Conservation (phyloP, 2,329 filamentous ascomycete genomes). For the Thielaviopsis ethacetica region DNA sequence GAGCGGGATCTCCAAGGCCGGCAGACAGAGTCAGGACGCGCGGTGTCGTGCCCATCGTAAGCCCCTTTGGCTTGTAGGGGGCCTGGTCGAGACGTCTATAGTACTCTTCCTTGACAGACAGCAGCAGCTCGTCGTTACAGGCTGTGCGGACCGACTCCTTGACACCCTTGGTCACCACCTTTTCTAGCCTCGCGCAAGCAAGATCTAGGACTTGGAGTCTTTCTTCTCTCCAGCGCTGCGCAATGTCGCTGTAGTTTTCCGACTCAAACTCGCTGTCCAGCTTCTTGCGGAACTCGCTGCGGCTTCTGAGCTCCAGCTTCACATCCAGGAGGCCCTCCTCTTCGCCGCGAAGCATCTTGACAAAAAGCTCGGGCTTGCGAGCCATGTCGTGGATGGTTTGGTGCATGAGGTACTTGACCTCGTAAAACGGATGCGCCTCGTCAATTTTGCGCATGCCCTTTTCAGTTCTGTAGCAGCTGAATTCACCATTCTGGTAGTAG, state of each 20-base stretch:
- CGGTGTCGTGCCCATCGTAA: conserved; percentile 74
- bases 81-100: conserved; percentile 84
- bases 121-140: conserved; percentile 85
- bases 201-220: conserved; percentile 70
- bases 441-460: conserved; percentile 90
- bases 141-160: conserved; percentile 89
- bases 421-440: conserved; percentile 89
- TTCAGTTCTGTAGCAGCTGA: conserved; percentile 81
- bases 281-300: conserved; percentile 57
- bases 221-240: conserved; percentile 86
- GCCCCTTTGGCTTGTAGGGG: conserved; percentile 86
- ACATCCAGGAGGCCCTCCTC: conserved; percentile 86
- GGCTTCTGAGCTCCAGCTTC: conserved; percentile 58
- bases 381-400: conserved; percentile 73
- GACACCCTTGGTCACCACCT: conserved; percentile 73
- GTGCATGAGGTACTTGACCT: conserved; percentile 90
- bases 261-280: conserved; percentile 77
- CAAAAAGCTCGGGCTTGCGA: conserved; percentile 69
- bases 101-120: conserved; percentile 75
- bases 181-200: conserved; percentile 67
- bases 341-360: conserved; percentile 96
- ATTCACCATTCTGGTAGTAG: conserved; percentile 68
- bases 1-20: conserved; percentile 54
- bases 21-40: conserved; percentile 78
- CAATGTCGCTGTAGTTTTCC: conserved; percentile 87